Evolutionary conservation across 2,329 filamentous ascomycete genomes (phyloP).

Genomic region (Cladophialophora chaetospira): DNA sequence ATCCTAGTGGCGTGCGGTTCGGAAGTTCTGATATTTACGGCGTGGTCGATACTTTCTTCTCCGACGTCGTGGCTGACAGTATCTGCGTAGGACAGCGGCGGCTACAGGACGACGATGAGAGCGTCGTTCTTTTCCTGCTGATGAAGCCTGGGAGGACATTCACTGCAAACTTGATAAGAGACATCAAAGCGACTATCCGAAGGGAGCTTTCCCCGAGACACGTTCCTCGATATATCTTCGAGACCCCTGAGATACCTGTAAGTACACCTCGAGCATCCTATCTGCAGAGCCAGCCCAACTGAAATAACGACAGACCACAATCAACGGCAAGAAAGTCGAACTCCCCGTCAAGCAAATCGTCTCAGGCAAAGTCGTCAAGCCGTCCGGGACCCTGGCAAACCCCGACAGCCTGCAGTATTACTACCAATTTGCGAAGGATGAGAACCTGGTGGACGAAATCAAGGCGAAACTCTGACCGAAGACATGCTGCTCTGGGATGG

Average conservation of each 20-base stretch:
- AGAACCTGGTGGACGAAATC: constrained; percentile 48
- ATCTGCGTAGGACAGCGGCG: constrained; percentile 77
- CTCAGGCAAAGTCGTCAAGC: constrained; percentile 70
- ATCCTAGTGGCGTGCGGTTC: constrained; percentile 87
- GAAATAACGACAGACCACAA: constrained; percentile 71
- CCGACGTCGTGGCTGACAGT: constrained; percentile 65
- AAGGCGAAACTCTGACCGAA: constrained; percentile 30
- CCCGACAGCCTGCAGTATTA: constrained; percentile 75
- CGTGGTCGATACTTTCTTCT: constrained; percentile 65
- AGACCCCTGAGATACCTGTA: constrained; percentile 80
- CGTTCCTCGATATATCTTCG: constrained; percentile 76
- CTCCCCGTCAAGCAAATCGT: constrained; percentile 83
- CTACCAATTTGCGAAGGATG: constrained; percentile 74
- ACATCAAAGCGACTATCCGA: constrained; percentile 66
- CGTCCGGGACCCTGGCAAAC: constrained; percentile 75
- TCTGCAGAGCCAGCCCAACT: no score
- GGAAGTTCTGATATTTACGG: constrained; percentile 96
- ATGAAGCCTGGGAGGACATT: constrained; percentile 63
- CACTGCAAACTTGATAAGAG: constrained; percentile 55
- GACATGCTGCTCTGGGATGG: no score
- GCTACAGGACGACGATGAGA: constrained; percentile 59
- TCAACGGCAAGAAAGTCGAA: constrained; percentile 85
- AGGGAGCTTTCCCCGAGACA: constrained; percentile 70
- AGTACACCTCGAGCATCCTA: background rate
- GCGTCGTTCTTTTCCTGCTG: constrained; percentile 60